Evolutionary conservation across 139 green algal species (phyloP).

Genomic region (Tetradesmus obliquus): DNA sequence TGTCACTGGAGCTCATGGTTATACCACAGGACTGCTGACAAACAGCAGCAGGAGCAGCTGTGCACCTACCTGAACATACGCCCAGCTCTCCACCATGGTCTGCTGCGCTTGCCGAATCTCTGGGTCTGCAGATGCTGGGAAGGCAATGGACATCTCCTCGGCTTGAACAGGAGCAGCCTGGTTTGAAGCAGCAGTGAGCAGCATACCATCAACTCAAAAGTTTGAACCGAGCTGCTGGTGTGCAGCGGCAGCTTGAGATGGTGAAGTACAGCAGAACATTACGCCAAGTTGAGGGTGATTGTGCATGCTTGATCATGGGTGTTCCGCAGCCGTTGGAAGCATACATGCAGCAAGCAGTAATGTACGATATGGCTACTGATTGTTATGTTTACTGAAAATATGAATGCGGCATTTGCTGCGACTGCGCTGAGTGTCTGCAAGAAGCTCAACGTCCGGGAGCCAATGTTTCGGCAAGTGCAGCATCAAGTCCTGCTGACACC

Average conservation of each 20-base stretch:
- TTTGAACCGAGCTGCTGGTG: neutral
- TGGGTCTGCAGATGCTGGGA: conserved; percentile 35
- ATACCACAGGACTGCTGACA: no score
- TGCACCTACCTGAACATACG: neutral
- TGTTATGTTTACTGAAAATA: no score
- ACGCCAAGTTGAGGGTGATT: neutral
- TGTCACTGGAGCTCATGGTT: no score
- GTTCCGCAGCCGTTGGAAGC: neutral
- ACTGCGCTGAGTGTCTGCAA: no score
- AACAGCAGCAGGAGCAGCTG: neutral
- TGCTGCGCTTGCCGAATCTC: conserved; percentile 48
- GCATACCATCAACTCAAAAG: neutral
- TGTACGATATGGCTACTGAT: no score
- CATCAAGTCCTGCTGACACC: no score
- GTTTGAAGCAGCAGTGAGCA: neutral
- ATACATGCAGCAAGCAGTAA: neutral
- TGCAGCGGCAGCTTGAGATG: neutral
- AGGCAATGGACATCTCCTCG: conserved; percentile 39
- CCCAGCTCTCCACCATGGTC: conserved; percentile 49
- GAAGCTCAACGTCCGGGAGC: no score
- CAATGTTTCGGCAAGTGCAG: no score
- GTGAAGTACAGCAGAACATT: no score
- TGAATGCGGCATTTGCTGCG: no score
- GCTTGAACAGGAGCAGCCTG: neutral
- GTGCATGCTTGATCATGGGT: neutral